Base-by-base conservation (phyloP, 2,329 filamentous ascomycete genomes). In the Pseudodiploospora longispora region DNA sequence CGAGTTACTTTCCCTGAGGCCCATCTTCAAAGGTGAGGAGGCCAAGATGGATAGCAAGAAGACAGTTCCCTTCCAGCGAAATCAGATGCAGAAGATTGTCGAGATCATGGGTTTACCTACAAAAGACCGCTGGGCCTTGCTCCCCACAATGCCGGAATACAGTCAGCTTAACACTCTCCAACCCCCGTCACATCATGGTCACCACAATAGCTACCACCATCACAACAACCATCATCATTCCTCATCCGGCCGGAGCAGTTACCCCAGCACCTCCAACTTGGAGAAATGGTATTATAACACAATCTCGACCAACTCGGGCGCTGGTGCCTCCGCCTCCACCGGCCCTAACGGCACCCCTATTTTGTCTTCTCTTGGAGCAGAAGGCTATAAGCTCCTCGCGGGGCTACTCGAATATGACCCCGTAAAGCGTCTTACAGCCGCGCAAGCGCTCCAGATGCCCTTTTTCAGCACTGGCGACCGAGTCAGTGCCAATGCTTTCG, bases 1-100 rank as follows among this genome's bases (percentile, higher is more conserved):
- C 2, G 93, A 98, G 63, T 72, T 98, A 3, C 70, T 98, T 0
- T 90, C 87, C 1, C 69, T 98, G 4, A 78, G 91, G 1, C 93
- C 93, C 0, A 97, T 98, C 43, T 98, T 98, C 65, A 98, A 98
- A 61, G 93, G 93, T 0, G 93, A 98, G 59, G 93, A 98, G 65
- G 93, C 93, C 10, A 98, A 98, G 68, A 96, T 97, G 85, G 93
- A 98, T 64, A 87, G 80, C 55, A 98, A 98, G 66, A 97, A 97
- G 68, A 93, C 87, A 1, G 90, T 97, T 0, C 93, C 93, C 0
- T 98, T 98, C 55, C 93, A 98, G 65, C 80, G 90, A 10, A 96
- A 96, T 57, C 93, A 98, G 68, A 97, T 98, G 91, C 88, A 93
- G 59, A 96, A 95, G 67, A 98, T 98, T 55, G 87, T 95, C 33